phyloP scores from a whole-genome alignment of 176 grass and related monocot genomes.

The Themeda triandra region DNA sequence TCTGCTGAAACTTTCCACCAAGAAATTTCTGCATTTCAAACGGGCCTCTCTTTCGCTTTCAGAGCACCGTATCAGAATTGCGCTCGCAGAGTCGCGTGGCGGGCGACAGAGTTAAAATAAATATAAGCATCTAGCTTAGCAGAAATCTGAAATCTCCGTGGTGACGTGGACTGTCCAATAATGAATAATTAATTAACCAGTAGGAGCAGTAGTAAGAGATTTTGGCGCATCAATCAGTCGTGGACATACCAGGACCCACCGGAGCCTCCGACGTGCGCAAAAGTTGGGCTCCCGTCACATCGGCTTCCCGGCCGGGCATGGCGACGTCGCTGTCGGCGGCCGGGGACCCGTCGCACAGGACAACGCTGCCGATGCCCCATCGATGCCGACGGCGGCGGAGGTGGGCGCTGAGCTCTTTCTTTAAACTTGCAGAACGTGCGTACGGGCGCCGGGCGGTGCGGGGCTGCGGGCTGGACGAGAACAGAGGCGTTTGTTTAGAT shows the following conservation, averaged over 20 bases:
- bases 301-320: background rate
- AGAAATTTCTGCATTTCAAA: background rate
- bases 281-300: slow-evolving; percentile 31
- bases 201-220: background rate
- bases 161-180: background rate
- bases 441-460: background rate
- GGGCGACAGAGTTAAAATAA: background rate
- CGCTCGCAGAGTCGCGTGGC: background rate
- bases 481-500: too few species aligned
- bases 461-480: too few species aligned
- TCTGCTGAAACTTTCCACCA: background rate
- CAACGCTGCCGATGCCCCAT: background rate
- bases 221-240: background rate
- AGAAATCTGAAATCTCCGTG: slow-evolving; percentile 5
- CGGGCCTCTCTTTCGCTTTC: background rate
- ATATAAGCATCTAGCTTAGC: background rate
- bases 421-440: background rate
- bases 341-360: background rate
- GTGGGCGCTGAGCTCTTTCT: background rate
- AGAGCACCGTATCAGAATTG: background rate
- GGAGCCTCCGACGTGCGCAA: background rate
- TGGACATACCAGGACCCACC: background rate
- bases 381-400: background rate
- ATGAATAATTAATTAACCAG: background rate
- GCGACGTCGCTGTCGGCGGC: slow-evolving; percentile 21